Conservation (phyloP, 306 rosid genomes). For the Gastrolobium bilobum region DNA sequence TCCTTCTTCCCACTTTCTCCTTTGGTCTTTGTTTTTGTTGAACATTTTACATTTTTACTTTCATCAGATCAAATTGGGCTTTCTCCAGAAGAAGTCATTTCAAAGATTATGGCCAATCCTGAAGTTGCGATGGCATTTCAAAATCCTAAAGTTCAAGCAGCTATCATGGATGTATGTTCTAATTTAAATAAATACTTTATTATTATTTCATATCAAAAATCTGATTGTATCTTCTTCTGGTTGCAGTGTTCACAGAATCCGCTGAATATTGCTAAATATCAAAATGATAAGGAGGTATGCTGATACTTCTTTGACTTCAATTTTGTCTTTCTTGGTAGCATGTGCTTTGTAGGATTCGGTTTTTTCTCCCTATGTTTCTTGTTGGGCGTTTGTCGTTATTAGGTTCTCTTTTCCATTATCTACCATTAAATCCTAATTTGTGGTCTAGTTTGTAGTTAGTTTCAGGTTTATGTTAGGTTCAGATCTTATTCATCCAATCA, state of each 20-base stretch:
- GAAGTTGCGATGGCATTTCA: constrained; percentile 97
- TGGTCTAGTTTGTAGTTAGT: constrained; percentile 17
- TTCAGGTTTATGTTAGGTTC: neutral
- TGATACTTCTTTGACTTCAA: constrained; percentile 29
- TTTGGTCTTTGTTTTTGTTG: constrained; percentile 30
- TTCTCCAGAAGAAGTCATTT: constrained; percentile 91
- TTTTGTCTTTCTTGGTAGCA: constrained; percentile 39
- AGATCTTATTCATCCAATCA: too few species aligned
- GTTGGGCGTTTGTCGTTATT: too few species aligned
- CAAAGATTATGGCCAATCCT: constrained; percentile 96
- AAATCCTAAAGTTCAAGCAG: constrained; percentile 98
- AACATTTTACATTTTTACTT: constrained; percentile 42
- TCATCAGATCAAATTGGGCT: constrained; percentile 96
- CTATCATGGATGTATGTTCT: constrained; percentile 95
- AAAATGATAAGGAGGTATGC: constrained; percentile 97
- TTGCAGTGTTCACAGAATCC: constrained; percentile 98
- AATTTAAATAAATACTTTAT: constrained; percentile 34
- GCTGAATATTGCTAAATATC: constrained; percentile 85
- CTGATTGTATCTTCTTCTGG: constrained; percentile 51
- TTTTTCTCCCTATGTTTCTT: neutral
- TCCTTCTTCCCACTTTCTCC: constrained; percentile 9
- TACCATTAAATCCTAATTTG: neutral
- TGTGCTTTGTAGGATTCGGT: neutral
- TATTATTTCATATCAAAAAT: constrained; percentile 23
- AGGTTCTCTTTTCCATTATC: neutral